Conservation (phyloP, 1,284 basidiomycete species). For the Microbotryum intermedium region DNA sequence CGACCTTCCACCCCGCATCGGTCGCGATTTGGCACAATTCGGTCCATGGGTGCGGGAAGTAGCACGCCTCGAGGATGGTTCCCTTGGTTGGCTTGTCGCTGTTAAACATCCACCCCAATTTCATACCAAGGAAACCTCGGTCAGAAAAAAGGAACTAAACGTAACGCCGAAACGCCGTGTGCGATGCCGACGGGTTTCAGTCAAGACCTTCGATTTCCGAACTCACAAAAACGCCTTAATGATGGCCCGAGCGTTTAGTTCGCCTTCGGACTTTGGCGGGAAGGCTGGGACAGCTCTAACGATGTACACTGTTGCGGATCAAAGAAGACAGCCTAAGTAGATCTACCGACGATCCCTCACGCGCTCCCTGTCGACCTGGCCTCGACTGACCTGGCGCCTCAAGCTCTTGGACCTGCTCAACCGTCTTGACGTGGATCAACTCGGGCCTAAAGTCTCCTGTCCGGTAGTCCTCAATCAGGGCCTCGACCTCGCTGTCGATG, state of each 20-base stretch:
- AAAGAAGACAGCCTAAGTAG: too few relatives aligned
- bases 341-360: too few relatives aligned
- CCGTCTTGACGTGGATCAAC: slow-evolving; percentile 29
- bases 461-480: slow-evolving; percentile 24
- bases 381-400: slow-evolving; percentile 23
- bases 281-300: slow-evolving; percentile 30
- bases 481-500: slow-evolving; percentile 26
- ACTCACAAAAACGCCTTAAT: slow-evolving; percentile 20
- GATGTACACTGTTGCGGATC: slow-evolving; percentile 17
- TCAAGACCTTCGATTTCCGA: not conserved
- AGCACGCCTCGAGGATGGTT: slow-evolving; percentile 29
- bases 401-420: slow-evolving; percentile 24
- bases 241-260: slow-evolving; percentile 28
- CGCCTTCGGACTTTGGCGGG: slow-evolving; percentile 24
- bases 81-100: slow-evolving; percentile 30
- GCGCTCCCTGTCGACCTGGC: too few relatives aligned
- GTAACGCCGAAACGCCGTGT: too few relatives aligned
- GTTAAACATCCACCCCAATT: not conserved
- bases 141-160: too few relatives aligned
- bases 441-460: slow-evolving; percentile 24
- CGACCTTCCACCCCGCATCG: slow-evolving; percentile 29
- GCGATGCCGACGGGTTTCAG: not conserved
- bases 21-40: slow-evolving; percentile 22
- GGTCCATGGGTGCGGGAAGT: slow-evolving; percentile 30
- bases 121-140: too few relatives aligned